Evolutionary conservation across 2,329 filamentous ascomycete genomes (phyloP), one percentile per base, ranked within the genome.

Genomic region (Colletotrichum acutatum): DNA sequence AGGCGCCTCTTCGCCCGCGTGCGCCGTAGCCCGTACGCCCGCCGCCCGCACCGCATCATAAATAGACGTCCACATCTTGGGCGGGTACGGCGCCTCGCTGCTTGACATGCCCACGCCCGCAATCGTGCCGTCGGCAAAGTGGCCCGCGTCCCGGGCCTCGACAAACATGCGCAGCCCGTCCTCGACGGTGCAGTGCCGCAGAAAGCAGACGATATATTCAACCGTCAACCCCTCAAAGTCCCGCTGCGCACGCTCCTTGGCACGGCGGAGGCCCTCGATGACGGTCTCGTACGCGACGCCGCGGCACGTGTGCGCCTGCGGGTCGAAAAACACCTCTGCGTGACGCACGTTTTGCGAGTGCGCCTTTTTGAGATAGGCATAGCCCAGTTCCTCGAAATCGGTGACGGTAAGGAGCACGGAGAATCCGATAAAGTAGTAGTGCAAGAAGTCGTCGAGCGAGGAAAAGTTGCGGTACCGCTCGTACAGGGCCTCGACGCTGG

Each of bases 241-340:
- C 60, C 79, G 80, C 77, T 90, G 84, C 1, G 93, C 93, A 26
- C 89, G 87, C 66, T 82, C 78, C 76, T 91, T 88, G 1, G 91
- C 93, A 1, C 85, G 85, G 0, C 83, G 83, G 76, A 94, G 90
- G 3, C 93, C 94, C 3, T 81, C 79, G 4, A 95, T 86, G 26
- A 95, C 87, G 2, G 89, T 91, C 19, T 87, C 83, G 78, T 94
- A 92, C 8, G 85, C 76, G 4, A 95, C 83, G 5, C 91, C 91
- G 22, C 93, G 88, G 14, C 82, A 83, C 5, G 90, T 88, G 80
- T 95, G 94, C 1, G 92, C 92, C 81, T 95, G 93, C 1, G 93
- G 93, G 80, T 95, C 94, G 83, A 95, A 95, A 84, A 95, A 95
- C 75, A 95, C 87, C 81, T 95, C 93, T 16, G 92, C 92, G 78